Conservation (phyloP, 192 early-diverging fungal genomes). For the Rhizophagus sp. region DNA sequence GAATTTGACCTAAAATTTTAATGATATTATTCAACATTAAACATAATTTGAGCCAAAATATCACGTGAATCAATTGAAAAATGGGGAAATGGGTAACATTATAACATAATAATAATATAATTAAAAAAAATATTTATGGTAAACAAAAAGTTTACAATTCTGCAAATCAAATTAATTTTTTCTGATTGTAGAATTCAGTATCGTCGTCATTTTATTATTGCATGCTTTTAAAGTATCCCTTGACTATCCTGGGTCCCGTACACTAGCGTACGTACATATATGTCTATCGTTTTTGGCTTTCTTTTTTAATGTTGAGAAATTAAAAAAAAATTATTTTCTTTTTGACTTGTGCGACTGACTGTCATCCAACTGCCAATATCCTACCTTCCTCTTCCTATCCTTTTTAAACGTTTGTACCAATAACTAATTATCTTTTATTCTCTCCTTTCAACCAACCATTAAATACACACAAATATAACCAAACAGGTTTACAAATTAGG, state of each 20-base stretch:
- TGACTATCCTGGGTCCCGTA: no score
- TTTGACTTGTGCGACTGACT: not conserved
- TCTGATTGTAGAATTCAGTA: not conserved
- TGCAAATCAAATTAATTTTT: not conserved
- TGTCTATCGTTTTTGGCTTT: not conserved
- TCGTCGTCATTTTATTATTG: not conserved
- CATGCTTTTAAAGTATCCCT: no score
- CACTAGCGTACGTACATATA: not conserved
- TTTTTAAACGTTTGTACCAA: not conserved
- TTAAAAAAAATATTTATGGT: no score
- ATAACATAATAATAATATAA: no score
- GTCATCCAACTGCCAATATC: not conserved
- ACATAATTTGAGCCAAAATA: no score
- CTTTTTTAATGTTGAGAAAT: not conserved
- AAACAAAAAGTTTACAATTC: not conserved
- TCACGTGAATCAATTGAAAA: no score
- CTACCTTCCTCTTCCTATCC: not conserved
- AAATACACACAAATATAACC: not conserved
- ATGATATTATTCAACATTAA: no score
- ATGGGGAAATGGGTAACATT: no score
- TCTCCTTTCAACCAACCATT: not conserved
- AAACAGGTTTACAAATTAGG: not conserved
- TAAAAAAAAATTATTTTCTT: not conserved
- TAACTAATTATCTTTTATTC: not conserved
- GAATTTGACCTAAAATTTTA: no score